Conservation (phyloP, 371 early-diverging fungal species). For the Globomyces sp. region DNA sequence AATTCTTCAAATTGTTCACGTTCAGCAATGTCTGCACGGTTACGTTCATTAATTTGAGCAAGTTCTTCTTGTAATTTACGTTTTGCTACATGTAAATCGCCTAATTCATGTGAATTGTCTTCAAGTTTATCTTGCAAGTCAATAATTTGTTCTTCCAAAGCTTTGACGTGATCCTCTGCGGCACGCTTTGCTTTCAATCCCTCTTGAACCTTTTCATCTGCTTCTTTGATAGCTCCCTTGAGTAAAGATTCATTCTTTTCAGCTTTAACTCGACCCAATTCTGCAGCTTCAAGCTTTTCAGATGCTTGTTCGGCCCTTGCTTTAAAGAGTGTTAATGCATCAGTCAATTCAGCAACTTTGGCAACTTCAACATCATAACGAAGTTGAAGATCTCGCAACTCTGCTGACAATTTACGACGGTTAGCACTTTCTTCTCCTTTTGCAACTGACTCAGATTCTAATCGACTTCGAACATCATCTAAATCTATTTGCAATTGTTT, state of each 20-base stretch:
- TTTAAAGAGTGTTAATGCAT: conserved; percentile 54
- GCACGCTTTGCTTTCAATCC: conserved; percentile 52
- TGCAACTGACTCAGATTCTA: conserved; percentile 63
- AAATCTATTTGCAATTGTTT: conserved; percentile 66
- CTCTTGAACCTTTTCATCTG: conserved; percentile 61
- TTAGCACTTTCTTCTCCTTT: conserved; percentile 56
- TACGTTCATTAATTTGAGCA: conserved; percentile 59
- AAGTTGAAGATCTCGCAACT: conserved; percentile 53
- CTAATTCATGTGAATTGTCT: conserved; percentile 61
- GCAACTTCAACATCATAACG: conserved; percentile 46
- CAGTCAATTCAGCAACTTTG: conserved; percentile 56
- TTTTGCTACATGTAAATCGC: conserved; percentile 63
- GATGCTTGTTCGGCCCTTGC: conserved; percentile 55
- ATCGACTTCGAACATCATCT: conserved; percentile 56
- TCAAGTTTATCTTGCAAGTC: conserved; percentile 71
- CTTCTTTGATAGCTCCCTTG: conserved; percentile 55
- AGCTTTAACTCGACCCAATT: conserved; percentile 59
- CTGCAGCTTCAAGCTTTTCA: conserved; percentile 59
- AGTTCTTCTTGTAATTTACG: conserved; percentile 75
- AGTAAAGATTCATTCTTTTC: conserved; percentile 61
- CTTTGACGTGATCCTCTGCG: conserved; percentile 59
- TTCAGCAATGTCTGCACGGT: conserved; percentile 69
- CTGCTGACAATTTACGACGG: conserved; percentile 46
- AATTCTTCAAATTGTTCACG: conserved; percentile 60
- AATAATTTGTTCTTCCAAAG: conserved; percentile 60